Conservation (phyloP, 495 filamentous ascomycete species). For the Aspergillus panamensis region DNA sequence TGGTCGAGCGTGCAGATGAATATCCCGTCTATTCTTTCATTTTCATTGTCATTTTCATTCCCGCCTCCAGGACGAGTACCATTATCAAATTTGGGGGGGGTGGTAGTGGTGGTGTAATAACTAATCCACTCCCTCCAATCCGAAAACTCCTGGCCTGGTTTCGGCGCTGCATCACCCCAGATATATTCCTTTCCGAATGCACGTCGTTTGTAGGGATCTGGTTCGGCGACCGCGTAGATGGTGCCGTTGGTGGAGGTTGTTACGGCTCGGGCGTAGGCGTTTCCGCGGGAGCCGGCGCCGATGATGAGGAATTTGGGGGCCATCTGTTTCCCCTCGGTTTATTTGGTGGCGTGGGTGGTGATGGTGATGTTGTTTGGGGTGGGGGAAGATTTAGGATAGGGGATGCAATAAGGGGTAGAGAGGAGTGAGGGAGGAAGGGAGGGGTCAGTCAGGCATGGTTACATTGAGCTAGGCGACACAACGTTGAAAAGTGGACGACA, state of each 20-base stretch:
- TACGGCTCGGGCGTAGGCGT: slow-evolving; percentile 68
- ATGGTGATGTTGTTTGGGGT: too few species aligned
- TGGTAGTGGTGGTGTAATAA: background rate
- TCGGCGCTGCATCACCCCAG: slow-evolving; percentile 45
- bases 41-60: background rate
- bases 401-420: too few species aligned
- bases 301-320: slow-evolving; percentile 65
- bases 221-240: slow-evolving; percentile 78
- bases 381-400: too few species aligned
- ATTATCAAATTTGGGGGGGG: too few species aligned
- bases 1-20: slow-evolving; percentile 90
- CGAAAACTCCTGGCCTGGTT: slow-evolving; percentile 60
- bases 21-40: slow-evolving; percentile 60
- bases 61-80: background rate
- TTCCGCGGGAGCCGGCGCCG: slow-evolving; percentile 82
- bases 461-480: too few species aligned
- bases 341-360: background rate
- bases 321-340: background rate
- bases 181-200: slow-evolving; percentile 65
- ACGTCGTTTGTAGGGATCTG: slow-evolving; percentile 69
- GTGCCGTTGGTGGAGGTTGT: slow-evolving; percentile 55
- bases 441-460: too few species aligned
- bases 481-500: too few species aligned
- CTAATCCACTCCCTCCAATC: slow-evolving; percentile 66
- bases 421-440: too few species aligned